Evolutionary conservation across 2,329 filamentous ascomycete species (phyloP).

Genomic region (Colletotrichum shisoi): DNA sequence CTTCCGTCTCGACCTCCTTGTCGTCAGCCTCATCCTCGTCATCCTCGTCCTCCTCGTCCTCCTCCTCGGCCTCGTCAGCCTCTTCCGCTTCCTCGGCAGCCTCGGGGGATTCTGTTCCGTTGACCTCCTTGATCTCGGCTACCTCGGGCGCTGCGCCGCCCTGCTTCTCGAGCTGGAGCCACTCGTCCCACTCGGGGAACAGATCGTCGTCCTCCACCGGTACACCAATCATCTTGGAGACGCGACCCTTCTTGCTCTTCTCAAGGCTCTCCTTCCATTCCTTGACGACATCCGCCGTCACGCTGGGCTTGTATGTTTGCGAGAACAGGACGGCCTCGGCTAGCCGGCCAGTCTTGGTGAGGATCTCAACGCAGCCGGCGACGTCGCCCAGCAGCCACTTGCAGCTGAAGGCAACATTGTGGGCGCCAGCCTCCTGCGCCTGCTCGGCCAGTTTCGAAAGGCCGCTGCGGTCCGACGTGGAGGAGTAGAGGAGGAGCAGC

Average conservation of each 20-base stretch:
- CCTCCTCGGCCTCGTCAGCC: constrained; percentile 39
- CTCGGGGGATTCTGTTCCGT: constrained; percentile 44
- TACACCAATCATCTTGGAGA: constrained; percentile 81
- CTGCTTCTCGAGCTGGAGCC: constrained; percentile 79
- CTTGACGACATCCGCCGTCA: constrained; percentile 71
- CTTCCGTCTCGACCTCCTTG: constrained; percentile 41
- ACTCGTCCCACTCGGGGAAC: constrained; percentile 97
- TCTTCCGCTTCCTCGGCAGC: constrained; percentile 40
- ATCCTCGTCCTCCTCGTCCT: constrained; percentile 32
- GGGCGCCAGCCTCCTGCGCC: constrained; percentile 77
- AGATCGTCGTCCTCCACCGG: constrained; percentile 85
- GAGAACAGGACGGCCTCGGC: constrained; percentile 91
- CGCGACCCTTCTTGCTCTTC: constrained; percentile 82
- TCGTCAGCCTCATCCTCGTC: constrained; percentile 41
- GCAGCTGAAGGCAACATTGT: constrained; percentile 93
- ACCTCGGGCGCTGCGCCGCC: constrained; percentile 56
- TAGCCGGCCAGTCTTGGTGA: constrained; percentile 78
- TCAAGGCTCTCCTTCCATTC: constrained; percentile 87
- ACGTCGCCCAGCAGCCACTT: constrained; percentile 88
- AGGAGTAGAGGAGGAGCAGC: constrained; percentile 85
- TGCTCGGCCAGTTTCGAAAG: constrained; percentile 75
- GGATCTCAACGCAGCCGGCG: constrained; percentile 79
- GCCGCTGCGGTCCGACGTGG: constrained; percentile 79
- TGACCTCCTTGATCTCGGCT: constrained; percentile 42
- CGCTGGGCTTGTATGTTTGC: constrained; percentile 92